Evolutionary conservation across 179 eudicot genomes (phyloP), one percentile per base, ranked within the genome.

Genomic region (Sideroxylon spinosum): DNA sequence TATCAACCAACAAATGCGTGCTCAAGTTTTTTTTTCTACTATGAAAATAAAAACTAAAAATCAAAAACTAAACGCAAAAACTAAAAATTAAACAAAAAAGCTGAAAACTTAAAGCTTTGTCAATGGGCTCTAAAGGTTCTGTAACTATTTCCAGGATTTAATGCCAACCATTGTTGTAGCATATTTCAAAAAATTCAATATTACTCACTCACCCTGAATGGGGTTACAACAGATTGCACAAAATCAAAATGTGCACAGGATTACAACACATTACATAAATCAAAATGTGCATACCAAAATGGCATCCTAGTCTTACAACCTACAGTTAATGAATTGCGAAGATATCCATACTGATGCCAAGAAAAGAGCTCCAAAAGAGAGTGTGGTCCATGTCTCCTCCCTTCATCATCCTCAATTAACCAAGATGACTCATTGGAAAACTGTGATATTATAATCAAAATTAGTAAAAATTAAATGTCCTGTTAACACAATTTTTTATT

Each of bases 321-420:
- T 84, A 96, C 99, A 96, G 85, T 89, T 59, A 83, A 76, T 71
- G 97, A 90, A 80, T 77, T 81, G 6, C 78, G 86, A 74, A 94
- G 82, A 84, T 94, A 91, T 72, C 98, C 94, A 85, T 84, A 84
- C 17, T 88, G 92, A 82, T 86, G 89, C 99, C 97, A 96, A 28
- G 86, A 84, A 84, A 91, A 84, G 72, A 96, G 98, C 81, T 96
- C 97, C 70, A 85, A 76, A 81, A 94, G 94, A 82, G 98, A 85
- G 88, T 94, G 90, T 9, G 99, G 99, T 61, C 99, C 98, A 44
- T 83, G 91, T 75, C 79, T 87, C 77, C 77, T 84, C 48, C 98
- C 92, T 68, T 83, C 84, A 9, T 89, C 89, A 81, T 94, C 98
- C 85, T 83, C 81, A 75, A 84, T 86, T 65, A 89, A 66, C 99